Conservation (phyloP, 768 basidiomycete genomes). For the Termitomyces titanicus region DNA sequence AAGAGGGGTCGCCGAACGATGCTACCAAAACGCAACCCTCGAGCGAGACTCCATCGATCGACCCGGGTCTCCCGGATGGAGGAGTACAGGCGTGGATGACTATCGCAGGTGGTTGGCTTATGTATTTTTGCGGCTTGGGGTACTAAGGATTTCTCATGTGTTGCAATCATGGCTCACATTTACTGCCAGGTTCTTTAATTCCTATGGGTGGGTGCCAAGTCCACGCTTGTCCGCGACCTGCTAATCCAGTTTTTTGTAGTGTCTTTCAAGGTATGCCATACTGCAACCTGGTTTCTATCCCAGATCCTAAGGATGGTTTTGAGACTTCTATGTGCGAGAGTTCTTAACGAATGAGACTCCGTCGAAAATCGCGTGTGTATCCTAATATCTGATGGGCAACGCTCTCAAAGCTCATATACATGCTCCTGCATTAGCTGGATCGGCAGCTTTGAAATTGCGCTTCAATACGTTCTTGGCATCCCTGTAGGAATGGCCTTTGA, state of each 20-base stretch:
- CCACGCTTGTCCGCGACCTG: not conserved
- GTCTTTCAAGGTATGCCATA: conserved; percentile 13
- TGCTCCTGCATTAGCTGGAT: conserved; percentile 20
- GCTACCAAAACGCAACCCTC: not conserved
- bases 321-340: conserved; percentile 16
- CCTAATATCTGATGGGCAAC: too few relatives aligned
- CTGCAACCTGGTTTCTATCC: not conserved
- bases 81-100: conserved; percentile 14
- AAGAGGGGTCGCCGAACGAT: not conserved
- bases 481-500: conserved; percentile 26
- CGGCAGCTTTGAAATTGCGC: conserved; percentile 33
- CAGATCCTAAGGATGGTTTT: not conserved
- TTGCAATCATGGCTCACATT: not conserved
- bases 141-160: not conserved
- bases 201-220: conserved; percentile 10
- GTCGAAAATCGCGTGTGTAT: conserved; percentile 14
- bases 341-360: conserved; percentile 15
- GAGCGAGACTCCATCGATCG: not conserved
- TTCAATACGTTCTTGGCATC: conserved; percentile 25
- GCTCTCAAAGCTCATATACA: not conserved
- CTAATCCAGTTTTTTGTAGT: not conserved
- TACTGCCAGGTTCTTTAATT: conserved; percentile 13
- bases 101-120: conserved; percentile 12
- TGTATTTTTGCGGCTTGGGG: conserved; percentile 17
- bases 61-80: conserved; percentile 5